Conservation (phyloP, 2,329 filamentous ascomycete species). For the Fusarium albosuccineum region DNA sequence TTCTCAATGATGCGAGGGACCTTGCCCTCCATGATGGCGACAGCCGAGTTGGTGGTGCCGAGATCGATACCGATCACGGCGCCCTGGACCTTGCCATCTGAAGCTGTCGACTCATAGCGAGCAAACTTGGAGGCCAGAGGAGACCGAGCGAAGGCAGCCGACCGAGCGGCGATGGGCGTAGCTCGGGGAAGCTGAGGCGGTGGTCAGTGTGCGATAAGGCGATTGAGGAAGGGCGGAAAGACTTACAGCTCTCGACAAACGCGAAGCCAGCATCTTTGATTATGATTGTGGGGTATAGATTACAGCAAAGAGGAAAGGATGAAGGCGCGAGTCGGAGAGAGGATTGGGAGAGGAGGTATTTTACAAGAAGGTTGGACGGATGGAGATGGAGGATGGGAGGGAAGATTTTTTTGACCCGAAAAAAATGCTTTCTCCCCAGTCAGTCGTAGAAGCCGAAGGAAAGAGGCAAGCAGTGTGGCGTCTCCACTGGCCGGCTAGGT, state of each 20-base stretch:
- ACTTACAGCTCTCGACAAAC: constrained; percentile 82
- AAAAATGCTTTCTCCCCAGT: constrained; percentile 50
- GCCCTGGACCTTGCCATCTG: constrained; percentile 83
- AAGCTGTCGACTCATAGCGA: constrained; percentile 78
- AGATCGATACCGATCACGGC: constrained; percentile 98
- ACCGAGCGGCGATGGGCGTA: constrained; percentile 75
- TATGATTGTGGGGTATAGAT: constrained; percentile 52
- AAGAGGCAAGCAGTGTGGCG: constrained; percentile 51
- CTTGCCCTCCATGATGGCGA: constrained; percentile 98
- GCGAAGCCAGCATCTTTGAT: constrained; percentile 77
- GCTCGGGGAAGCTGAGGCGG: constrained; percentile 79
- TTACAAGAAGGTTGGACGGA: constrained; percentile 42
- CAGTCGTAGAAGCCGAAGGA: constrained; percentile 59
- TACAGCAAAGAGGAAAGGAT: constrained; percentile 51
- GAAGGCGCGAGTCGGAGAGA: constrained; percentile 52
- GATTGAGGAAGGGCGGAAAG: constrained; percentile 16
- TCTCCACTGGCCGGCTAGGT: constrained; percentile 46
- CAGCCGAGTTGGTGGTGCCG: constrained; percentile 97
- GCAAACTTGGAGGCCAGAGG: constrained; percentile 80
- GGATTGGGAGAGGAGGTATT: constrained; percentile 47
- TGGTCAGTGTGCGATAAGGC: constrained; percentile 34
- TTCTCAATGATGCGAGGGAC: constrained; percentile 97
- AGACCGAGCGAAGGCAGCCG: constrained; percentile 75
- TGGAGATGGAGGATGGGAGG: constrained; percentile 46
- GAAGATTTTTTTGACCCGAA: constrained; percentile 54